These are phyloP conservation scores for Rhamnella rubrinervis DNA, from an alignment of 331 rosid genomes.

Conservation along the genomic window DNA sequence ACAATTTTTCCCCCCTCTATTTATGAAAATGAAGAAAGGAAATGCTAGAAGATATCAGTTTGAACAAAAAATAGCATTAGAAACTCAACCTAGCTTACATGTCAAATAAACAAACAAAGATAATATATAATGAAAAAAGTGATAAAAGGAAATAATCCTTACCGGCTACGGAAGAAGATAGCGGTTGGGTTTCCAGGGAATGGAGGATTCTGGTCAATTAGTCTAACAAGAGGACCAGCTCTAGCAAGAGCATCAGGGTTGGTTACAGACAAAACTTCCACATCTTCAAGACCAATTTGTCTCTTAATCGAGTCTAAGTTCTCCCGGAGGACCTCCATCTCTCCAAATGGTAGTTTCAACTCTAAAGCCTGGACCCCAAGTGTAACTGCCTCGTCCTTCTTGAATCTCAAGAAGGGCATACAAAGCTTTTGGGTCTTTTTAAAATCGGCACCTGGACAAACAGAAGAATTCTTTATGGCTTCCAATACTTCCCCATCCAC, in stretches of 20 bases:
- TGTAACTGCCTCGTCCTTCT: conserved; percentile 72
- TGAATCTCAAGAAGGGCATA: conserved; percentile 89
- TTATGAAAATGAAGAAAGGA: too few species aligned
- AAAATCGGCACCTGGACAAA: conserved; percentile 62
- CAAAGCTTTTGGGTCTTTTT: conserved; percentile 71
- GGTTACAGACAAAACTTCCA: conserved; percentile 61
- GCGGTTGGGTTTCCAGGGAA: conserved; percentile 87
- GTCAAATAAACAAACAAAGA: too few species aligned
- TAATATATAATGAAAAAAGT: too few species aligned
- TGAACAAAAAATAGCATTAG: too few species aligned
- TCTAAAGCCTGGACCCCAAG: conserved; percentile 80
- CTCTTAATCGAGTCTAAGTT: conserved; percentile 82
- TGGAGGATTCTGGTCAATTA: conserved; percentile 74
- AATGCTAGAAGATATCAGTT: too few species aligned
- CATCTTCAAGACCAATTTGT: conserved; percentile 71
- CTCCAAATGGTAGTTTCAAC: conserved; percentile 87
- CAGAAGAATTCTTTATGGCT: conserved; percentile 59
- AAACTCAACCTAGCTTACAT: too few species aligned
- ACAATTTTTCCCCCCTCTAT: too few species aligned
- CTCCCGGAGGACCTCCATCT: conserved; percentile 74
- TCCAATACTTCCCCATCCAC: conserved; percentile 49
- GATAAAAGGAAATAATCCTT: neutral
- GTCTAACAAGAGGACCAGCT: conserved; percentile 65
- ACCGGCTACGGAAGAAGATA: conserved; percentile 62
- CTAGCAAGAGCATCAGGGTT: conserved; percentile 56